Evolutionary conservation across 257 asterid species (phyloP), one percentile per base, ranked within the genome.

Genomic region (Ballota nigra): DNA sequence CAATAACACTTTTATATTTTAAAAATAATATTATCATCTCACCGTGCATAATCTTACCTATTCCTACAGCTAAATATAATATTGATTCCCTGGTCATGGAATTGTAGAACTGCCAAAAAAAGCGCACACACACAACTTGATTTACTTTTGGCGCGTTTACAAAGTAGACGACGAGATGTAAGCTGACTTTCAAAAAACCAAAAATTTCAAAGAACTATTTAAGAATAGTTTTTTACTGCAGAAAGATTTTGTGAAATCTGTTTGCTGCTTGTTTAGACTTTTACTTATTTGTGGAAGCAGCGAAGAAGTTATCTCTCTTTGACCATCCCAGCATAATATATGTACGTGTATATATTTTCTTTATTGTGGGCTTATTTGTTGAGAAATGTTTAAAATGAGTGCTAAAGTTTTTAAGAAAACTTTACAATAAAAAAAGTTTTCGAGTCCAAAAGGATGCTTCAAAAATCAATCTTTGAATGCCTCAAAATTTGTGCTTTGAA

Each of bases 401-500:
- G 60, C 26, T n/a, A 15, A 43, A 36, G 26, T 22, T 23, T 55
- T 15, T 6, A 63, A 11, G 12, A 29, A 52, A 63, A 23, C 9
- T n/a, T 16, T 26, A 51, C 3, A 0, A 26, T 38, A 8, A 13
- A 56, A 28, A 38, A 40, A 13, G 24, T 13, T 57, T 29, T 66
- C 68, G 47, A 31, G 66, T 7, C 6, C 23, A 55, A 62, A 63
- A 72, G 23, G 59, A 43, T 73, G 61, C 67, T 73, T 20, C 13
- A 57, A 61, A 29, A 52, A 5, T 55, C 38, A 76, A 62, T 20
- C 73, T 64, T 76, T 70, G 80, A 72, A 63, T 52, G 63, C 71
- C 24, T 62, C 76, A 69, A 60, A 52, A 4, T 4, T 51, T 57
- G 58, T 58, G 45, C 28, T 57, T 56, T 41, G 49, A 74, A 29